Evolutionary conservation across 2,329 filamentous ascomycete genomes (phyloP).

Genomic region (Colletotrichum liriopes): DNA sequence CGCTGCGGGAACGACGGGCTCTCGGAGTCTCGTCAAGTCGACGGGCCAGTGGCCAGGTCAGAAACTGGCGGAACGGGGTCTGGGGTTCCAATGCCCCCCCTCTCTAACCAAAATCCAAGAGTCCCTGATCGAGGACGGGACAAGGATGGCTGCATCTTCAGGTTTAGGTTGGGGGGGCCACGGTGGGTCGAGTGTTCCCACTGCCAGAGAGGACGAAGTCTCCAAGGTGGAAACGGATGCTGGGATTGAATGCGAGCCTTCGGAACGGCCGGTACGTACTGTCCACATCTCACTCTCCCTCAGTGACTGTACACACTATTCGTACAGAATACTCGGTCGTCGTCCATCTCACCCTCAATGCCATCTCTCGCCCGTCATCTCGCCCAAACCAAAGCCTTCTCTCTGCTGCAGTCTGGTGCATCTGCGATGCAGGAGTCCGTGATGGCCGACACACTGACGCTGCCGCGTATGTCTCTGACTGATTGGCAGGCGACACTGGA

Average conservation of each 20-base stretch:
- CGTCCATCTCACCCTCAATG: too few species aligned
- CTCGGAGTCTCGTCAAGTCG: conserved; percentile 14
- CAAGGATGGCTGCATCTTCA: conserved; percentile 19
- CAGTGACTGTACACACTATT: too few species aligned
- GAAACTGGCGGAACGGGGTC: conserved; percentile 12
- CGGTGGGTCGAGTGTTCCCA: not conserved
- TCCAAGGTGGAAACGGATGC: not conserved
- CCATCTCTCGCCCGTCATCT: not conserved
- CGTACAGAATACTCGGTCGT: not conserved
- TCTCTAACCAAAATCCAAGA: not conserved
- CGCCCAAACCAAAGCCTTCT: not conserved
- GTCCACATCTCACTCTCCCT: not conserved
- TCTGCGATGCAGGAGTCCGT: conserved; percentile 11
- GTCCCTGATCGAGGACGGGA: conserved; percentile 13
- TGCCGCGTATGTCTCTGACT: conserved; percentile 1
- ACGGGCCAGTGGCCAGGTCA: conserved; percentile 11
- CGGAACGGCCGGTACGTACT: conserved; percentile 3
- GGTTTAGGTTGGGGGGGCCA: conserved; percentile 21
- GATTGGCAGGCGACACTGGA: conserved; percentile 19
- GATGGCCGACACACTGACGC: not conserved
- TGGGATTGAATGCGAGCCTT: not conserved
- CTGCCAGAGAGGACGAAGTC: not conserved
- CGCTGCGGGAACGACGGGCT: conserved; percentile 34
- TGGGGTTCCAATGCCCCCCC: conserved; percentile 15
- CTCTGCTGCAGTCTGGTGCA: conserved; percentile 11